A percentile compares a stretch with the other conserved stretches of the same genome.
Evolutionary conservation across 2,329 filamentous ascomycete species (phyloP).

Genomic region (Sclerotinia trifoliorum): DNA sequence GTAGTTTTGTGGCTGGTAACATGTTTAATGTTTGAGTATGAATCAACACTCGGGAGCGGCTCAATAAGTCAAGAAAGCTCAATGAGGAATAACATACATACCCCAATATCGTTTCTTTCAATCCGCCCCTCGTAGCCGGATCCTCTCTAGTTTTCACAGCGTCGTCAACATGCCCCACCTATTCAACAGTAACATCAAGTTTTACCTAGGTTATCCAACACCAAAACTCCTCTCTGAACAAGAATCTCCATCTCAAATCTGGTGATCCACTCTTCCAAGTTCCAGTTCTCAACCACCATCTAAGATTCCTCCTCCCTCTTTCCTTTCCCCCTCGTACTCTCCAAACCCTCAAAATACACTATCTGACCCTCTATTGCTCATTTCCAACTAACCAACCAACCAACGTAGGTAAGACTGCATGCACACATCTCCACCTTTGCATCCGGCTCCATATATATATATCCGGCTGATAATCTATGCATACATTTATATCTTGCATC

Average conservation of each 20-base stretch:
- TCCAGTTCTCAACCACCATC: not conserved
- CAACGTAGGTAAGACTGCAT: no score
- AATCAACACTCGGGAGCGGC: not conserved
- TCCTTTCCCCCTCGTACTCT: not conserved
- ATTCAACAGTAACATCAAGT: not conserved
- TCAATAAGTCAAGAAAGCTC: not conserved
- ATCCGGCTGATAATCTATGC: not conserved
- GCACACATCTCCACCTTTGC: not conserved
- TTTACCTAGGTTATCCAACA: not conserved
- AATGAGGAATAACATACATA: not conserved
- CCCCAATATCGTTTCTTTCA: not conserved
- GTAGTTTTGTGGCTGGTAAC: not conserved
- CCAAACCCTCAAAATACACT: not conserved
- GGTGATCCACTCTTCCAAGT: not conserved
- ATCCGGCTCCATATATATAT: not conserved
- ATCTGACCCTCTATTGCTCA: slow-evolving; percentile 5
- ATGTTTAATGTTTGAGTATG: not conserved
- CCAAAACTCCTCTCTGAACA: not conserved
- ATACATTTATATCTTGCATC: not conserved
- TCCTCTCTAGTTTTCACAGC: not conserved
- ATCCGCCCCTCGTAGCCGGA: not conserved
- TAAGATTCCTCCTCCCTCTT: not conserved
- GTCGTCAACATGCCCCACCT: not conserved
- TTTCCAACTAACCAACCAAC: slow-evolving; percentile 3
- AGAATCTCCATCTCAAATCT: not conserved